Percentiles rank a stretch among this genome's conserved stretches.
phyloP scores from a whole-genome alignment of 1,284 basidiomycete genomes.

The Boletus chippewaensis region DNA sequence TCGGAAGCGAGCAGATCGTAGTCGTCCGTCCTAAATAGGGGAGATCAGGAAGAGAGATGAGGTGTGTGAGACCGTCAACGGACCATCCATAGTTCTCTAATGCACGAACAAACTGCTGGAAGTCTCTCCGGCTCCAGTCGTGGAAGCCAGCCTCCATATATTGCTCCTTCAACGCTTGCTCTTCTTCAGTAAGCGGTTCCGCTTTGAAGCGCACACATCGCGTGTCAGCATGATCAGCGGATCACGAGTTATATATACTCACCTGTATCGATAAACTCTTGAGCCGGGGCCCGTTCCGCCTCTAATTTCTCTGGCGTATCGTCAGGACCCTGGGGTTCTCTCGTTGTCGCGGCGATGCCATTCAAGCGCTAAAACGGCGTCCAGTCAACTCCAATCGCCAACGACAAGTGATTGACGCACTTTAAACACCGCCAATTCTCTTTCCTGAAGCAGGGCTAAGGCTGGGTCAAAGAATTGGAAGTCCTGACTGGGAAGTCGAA shows the following conservation, averaged over 20 bases:
- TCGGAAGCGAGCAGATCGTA: conserved; percentile 77
- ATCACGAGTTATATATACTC: not conserved
- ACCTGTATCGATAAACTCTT: conserved; percentile 85
- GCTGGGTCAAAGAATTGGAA: conserved; percentile 95
- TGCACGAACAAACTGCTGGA: conserved; percentile 85
- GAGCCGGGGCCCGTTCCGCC: conserved; percentile 72
- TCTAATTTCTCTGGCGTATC: conserved; percentile 85
- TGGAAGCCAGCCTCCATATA: conserved; percentile 79
- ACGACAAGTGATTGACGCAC: conserved; percentile 31
- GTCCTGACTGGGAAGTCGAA: conserved; percentile 61
- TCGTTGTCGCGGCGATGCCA: conserved; percentile 65
- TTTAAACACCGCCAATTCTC: conserved; percentile 79
- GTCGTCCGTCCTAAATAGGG: conserved; percentile 59
- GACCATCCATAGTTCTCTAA: conserved; percentile 86
- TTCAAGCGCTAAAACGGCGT: conserved; percentile 47
- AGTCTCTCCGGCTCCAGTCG: conserved; percentile 89
- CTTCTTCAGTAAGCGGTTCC: conserved; percentile 83
- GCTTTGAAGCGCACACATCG: conserved; percentile 39
- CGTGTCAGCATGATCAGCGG: not conserved
- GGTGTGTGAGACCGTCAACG: conserved; percentile 16
- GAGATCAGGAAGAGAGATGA: not conserved
- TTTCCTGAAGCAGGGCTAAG: conserved; percentile 80
- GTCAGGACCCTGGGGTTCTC: conserved; percentile 64
- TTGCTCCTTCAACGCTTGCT: conserved; percentile 72
- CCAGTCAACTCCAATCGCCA: not conserved